Conservation (phyloP, 768 basidiomycete species). For the Leccinum fibrillosum region DNA sequence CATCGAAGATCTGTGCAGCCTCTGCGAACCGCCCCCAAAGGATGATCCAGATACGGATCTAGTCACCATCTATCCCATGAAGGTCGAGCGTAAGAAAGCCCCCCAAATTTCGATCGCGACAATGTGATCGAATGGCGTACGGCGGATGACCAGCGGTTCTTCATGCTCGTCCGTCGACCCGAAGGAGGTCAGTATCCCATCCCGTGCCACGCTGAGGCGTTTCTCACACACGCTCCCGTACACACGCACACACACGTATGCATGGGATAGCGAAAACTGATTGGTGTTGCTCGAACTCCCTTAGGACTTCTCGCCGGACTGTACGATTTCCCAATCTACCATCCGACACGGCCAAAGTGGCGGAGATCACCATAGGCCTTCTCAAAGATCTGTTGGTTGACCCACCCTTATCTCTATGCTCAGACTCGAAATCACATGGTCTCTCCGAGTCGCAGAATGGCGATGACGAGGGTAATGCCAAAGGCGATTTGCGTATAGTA, state of each 20-base stretch:
- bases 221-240: neutral
- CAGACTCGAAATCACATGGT: conserved; percentile 1
- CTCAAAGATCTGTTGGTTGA: conserved; percentile 39
- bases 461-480: neutral
- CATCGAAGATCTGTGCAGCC: conserved; percentile 72
- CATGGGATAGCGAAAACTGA: conserved; percentile 1
- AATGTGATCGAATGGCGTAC: conserved; percentile 80
- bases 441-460: neutral
- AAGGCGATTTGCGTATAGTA: conserved; percentile 32
- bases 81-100: conserved; percentile 73
- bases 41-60: conserved; percentile 15
- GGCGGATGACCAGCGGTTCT: conserved; percentile 45
- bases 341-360: conserved; percentile 33
- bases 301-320: conserved; percentile 88
- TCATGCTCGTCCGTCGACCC: conserved; percentile 79
- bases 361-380: conserved; percentile 34
- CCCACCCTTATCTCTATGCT: conserved; percentile 20
- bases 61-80: conserved; percentile 88
- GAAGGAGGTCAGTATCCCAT: conserved; percentile 59
- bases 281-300: neutral
- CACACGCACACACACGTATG: neutral
- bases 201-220: neutral
- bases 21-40: conserved; percentile 59
- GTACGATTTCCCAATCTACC: conserved; percentile 75
- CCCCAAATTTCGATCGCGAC: too few species aligned